Evolutionary conservation across 805 yeast genomes (phyloP), one percentile per base, ranked within the genome.

Genomic region (Saccharomycopsis vini): DNA sequence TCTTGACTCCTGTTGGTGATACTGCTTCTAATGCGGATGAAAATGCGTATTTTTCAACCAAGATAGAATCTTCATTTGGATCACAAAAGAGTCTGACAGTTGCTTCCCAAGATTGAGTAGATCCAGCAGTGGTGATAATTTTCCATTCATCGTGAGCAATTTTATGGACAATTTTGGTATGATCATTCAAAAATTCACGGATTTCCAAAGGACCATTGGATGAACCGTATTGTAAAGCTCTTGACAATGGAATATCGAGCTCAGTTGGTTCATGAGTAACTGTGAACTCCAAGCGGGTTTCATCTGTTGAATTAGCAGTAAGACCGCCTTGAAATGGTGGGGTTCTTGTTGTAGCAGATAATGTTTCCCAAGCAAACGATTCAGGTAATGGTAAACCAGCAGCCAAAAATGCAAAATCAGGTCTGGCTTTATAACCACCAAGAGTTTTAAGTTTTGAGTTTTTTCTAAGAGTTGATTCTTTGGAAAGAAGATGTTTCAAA

Each of bases 341-440:
- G 13, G 72, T 68, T 28, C 86, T 84, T 1, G 49, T 45, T 37
- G 69, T 69, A n/a, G 79, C 77, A n/a, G 66, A 55, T 33, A 83
- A 58, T 49, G 71, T 68, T 51, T 81, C 79, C 61, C 81, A 79
- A 12, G 94, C 92, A 69, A 84, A 84, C 59, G 79, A 73, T 43
- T 77, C 83, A 3, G 89, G 64, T 54, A 81, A 69, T 2, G 95
- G 95, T 53, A 85, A 73, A 1, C 95, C 95, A 44, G 92, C 94
- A 33, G 90, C 94, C 41, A 84, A 71, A 53, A 81, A 82, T 36
- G 81, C 75, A 56, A 84, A 68, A 21, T 74, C 72, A 16, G 86
- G 87, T 44, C 18, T 18, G 12, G 12, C 9, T 13, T 26, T 30
- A 29, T 39, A 34, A 12, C 24, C 26, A 24, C 16, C 37, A 12